phyloP scores from a whole-genome alignment of 768 basidiomycete species.

The Pholiota conissans region DNA sequence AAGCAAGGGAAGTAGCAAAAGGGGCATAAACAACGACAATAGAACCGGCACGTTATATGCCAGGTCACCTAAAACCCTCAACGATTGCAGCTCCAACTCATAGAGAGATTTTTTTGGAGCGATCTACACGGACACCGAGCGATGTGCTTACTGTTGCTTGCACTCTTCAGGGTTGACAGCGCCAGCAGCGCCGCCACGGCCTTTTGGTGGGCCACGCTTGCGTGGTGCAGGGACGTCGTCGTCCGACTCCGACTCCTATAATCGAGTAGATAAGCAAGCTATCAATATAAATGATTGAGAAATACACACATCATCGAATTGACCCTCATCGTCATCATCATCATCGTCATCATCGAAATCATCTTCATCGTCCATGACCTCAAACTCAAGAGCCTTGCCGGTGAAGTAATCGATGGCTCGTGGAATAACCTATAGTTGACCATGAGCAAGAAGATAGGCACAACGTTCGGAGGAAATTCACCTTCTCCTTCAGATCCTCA shows the following conservation, averaged over 20 bases:
- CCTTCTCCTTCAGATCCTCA: constrained; percentile 97
- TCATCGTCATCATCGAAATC: constrained; percentile 61
- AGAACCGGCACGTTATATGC: background rate
- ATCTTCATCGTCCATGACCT: constrained; percentile 57
- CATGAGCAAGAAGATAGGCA: background rate
- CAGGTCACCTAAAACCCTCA: background rate
- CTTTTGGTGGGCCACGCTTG: constrained; percentile 60
- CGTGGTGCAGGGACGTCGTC: constrained; percentile 60
- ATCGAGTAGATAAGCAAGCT: background rate
- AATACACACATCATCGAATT: constrained; percentile 46
- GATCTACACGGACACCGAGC: background rate
- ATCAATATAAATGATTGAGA: background rate
- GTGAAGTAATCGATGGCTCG: constrained; percentile 97
- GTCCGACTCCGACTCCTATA: constrained; percentile 71
- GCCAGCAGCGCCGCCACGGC: constrained; percentile 41
- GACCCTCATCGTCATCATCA: constrained; percentile 54
- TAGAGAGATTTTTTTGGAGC: background rate
- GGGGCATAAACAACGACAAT: background rate
- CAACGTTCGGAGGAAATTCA: constrained; percentile 27
- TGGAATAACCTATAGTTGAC: constrained; percentile 72
- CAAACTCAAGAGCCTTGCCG: constrained; percentile 90
- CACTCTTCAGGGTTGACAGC: constrained; percentile 83
- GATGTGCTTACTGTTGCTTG: constrained; percentile 74
- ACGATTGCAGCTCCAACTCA: background rate
- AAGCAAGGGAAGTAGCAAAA: background rate